Conservation (phyloP, 75 land plant genomes). For the Azolla pinnata region DNA sequence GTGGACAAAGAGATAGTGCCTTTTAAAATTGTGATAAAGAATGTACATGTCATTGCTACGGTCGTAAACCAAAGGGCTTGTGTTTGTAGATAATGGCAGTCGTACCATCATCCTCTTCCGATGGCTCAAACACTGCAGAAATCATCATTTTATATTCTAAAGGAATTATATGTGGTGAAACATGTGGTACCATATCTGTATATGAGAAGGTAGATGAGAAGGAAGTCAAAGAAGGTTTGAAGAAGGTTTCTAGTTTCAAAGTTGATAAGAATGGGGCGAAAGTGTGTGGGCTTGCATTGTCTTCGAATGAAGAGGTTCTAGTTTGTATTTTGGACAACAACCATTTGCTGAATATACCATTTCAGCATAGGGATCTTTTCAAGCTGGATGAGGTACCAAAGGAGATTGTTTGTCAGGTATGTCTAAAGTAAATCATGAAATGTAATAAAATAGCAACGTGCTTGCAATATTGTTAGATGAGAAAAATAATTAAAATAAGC, state of each 20-base stretch:
- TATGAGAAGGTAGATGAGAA: conserved; percentile 21
- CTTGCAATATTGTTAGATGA: no score
- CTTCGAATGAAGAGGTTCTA: conserved; percentile 16
- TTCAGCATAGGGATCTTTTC: conserved; percentile 24
- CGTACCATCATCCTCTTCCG: conserved; percentile 5
- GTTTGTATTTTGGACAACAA: conserved; percentile 23
- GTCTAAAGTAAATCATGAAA: no score
- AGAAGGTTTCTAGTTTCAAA: conserved; percentile 16
- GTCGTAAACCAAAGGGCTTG: no score
- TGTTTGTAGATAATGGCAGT: conserved; percentile 13
- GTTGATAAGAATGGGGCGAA: conserved; percentile 13
- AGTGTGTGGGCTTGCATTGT: conserved; percentile 18
- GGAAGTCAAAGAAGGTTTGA: conserved; percentile 20
- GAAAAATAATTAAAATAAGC: background rate
- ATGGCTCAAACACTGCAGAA: conserved; percentile 7
- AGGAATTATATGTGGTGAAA: conserved; percentile 28
- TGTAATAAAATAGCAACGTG: no score
- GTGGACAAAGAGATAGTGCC: background rate
- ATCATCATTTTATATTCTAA: conserved; percentile 23
- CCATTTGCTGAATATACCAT: conserved; percentile 16
- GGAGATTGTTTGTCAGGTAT: conserved; percentile 20
- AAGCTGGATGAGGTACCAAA: conserved; percentile 27
- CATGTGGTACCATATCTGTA: conserved; percentile 14
- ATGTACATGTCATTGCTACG: no score
- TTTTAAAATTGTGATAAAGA: no score